Conservation (phyloP, 2,329 filamentous ascomycete genomes). For the Clathrospora elynae region DNA sequence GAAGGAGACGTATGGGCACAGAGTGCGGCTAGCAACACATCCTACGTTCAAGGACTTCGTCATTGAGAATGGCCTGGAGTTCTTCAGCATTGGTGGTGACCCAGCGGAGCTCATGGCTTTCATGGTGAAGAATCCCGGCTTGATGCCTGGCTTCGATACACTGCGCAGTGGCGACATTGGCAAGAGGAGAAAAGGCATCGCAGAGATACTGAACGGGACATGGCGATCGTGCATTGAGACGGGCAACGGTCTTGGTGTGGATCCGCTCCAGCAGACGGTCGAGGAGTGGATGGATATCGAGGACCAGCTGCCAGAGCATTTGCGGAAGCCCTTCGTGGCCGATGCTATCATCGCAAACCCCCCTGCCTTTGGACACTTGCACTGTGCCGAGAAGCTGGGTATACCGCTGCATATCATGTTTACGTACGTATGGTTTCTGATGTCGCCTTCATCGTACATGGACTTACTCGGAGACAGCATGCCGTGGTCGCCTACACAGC, state of each 20-base stretch:
- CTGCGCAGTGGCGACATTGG: constrained; percentile 77
- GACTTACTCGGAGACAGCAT: constrained; percentile 58
- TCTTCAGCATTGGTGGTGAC: constrained; percentile 58
- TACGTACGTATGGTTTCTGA: constrained; percentile 64
- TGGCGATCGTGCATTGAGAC: constrained; percentile 86
- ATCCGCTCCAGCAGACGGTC: constrained; percentile 59
- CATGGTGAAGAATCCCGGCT: constrained; percentile 86
- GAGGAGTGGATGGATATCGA: constrained; percentile 55
- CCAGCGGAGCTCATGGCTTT: constrained; percentile 67
- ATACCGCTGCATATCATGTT: constrained; percentile 87
- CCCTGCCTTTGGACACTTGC: constrained; percentile 76
- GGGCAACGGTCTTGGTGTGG: constrained; percentile 65
- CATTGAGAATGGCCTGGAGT: constrained; percentile 56
- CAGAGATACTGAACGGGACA: constrained; percentile 79
- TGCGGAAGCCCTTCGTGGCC: constrained; percentile 72
- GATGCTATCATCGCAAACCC: constrained; percentile 82
- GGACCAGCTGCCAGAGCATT: constrained; percentile 45
- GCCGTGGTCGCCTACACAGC: constrained; percentile 86
- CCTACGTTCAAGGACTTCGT: constrained; percentile 57
- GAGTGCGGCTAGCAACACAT: constrained; percentile 56
- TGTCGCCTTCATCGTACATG: not conserved
- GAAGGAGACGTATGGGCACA: constrained; percentile 55
- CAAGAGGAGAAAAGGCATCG: constrained; percentile 74
- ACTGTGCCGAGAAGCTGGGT: constrained; percentile 75
- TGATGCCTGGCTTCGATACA: constrained; percentile 82